phyloP scores from a whole-genome alignment of 2,329 filamentous ascomycete genomes.

The Fusarium albosuccineum region DNA sequence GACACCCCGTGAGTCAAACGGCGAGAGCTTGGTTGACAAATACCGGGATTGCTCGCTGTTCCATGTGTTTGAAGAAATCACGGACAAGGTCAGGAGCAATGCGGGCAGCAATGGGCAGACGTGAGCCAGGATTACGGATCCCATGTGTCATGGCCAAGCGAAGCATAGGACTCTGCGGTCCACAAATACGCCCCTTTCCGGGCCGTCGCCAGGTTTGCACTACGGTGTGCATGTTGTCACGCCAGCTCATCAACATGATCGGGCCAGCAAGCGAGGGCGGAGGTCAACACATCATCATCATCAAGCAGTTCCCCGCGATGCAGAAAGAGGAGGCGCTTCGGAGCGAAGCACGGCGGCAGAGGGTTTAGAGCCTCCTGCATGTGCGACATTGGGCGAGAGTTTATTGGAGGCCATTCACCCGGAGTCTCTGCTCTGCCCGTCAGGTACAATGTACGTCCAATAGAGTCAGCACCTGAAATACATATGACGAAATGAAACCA shows the following conservation, averaged over 20 bases:
- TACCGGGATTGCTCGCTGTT: conserved; percentile 79
- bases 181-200: conserved; percentile 28
- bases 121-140: conserved; percentile 11
- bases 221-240: conserved; percentile 17
- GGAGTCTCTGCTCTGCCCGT: background rate
- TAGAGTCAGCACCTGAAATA: conserved; percentile 17
- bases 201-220: conserved; percentile 31
- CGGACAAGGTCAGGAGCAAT: conserved; percentile 56
- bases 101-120: conserved; percentile 31
- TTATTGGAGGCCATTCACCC: background rate
- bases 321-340: background rate
- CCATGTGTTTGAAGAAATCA: conserved; percentile 76
- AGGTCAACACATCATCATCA: background rate
- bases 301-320: background rate
- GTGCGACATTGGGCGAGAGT: conserved; percentile 1
- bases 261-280: conserved; percentile 8
- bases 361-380: conserved; percentile 7
- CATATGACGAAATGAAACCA: conserved; percentile 43
- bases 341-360: background rate
- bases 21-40: conserved; percentile 72
- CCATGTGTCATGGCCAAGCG: conserved; percentile 7
- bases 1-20: conserved; percentile 9
- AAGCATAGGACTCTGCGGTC: conserved; percentile 15
- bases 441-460: conserved; percentile 17
- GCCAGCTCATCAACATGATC: conserved; percentile 13